phyloP scores from a whole-genome alignment of 495 filamentous ascomycete genomes.

The Penicillium crystallinum region DNA sequence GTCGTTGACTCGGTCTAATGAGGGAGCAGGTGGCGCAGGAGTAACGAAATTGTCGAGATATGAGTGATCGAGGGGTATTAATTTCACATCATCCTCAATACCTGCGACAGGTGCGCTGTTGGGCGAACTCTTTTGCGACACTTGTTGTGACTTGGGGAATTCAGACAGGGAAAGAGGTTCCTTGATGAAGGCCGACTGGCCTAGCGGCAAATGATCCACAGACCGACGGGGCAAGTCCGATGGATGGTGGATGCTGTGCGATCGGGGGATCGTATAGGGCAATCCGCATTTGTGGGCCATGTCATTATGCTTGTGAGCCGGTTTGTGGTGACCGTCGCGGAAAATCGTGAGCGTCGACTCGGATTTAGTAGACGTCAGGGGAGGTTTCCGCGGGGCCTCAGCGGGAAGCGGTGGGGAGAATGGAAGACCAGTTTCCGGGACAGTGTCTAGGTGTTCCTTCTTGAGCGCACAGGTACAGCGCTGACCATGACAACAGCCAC shows the following conservation, averaged over 20 bases:
- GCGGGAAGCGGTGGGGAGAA: slow-evolving; percentile 31
- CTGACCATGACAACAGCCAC: slow-evolving; percentile 86
- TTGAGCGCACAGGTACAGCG: slow-evolving; percentile 91
- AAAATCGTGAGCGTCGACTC: slow-evolving; percentile 80
- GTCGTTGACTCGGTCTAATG: slow-evolving; percentile 34
- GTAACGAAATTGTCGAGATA: slow-evolving; percentile 52
- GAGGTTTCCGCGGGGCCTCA: slow-evolving; percentile 56
- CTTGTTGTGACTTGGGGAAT: slow-evolving; percentile 18
- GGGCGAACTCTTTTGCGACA: slow-evolving; percentile 68
- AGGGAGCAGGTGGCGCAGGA: slow-evolving; percentile 32
- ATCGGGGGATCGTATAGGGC: slow-evolving; percentile 75
- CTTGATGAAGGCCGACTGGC: slow-evolving; percentile 37
- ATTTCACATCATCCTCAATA: slow-evolving; percentile 51
- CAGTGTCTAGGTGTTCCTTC: slow-evolving; percentile 74
- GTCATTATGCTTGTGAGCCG: slow-evolving; percentile 82
- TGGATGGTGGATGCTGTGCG: slow-evolving; percentile 62
- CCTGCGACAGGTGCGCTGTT: slow-evolving; percentile 49
- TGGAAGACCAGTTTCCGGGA: slow-evolving; percentile 24
- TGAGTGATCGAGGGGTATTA: slow-evolving; percentile 58
- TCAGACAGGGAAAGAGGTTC: slow-evolving; percentile 27
- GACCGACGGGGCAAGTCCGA: slow-evolving; percentile 58
- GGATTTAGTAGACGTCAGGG: slow-evolving; percentile 77
- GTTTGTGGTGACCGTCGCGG: slow-evolving; percentile 91
- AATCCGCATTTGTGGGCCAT: slow-evolving; percentile 74
- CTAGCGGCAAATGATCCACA: slow-evolving; percentile 60